Base-by-base conservation (phyloP, 768 basidiomycete species). In the Phlegmacium glaucopus region DNA sequence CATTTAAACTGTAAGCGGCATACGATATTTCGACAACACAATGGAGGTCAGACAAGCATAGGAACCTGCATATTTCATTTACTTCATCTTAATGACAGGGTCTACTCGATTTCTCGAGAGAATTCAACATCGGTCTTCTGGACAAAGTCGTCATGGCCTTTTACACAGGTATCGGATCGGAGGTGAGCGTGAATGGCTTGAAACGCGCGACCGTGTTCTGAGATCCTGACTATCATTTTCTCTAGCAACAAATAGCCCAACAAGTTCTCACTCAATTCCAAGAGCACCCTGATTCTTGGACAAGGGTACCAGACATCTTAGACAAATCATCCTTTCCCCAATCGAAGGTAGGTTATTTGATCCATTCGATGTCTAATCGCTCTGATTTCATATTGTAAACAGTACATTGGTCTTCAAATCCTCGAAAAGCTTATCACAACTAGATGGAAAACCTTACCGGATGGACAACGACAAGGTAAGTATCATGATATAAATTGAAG, bases 371-470 rank as follows among this genome's bases (percentile, higher is more conserved):
- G 4, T 34, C 4, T 15, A 27, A 17, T 9, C 22, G 44, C 22
- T 43, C 52, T 56, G 16, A 60, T 32, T 16, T 35, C 50, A 44
- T 38, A 27, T 26, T 52, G 29, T 53, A 30, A n/a, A 49, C 49
- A 97, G 94, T 98, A 91, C 68, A 93, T 99, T 63, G 95, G 92
- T 35, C 75, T 98, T 44, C 94, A 97, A 69, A 95, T 99, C 63
- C 75, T 99, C 29, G 96, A 98, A 70, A 97, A 87, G 70, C 76
- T 99, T 50, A 92, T 99, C 66, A 82, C 76, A 50, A 96, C 93
- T 36, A 78, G 93, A 56, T 99, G 96, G 96, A 94, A 93, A 72
- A 88, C 93, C 28, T 71, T 99, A 42, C 95, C 96, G 16, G 88
- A 92, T 44, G 91, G 89, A 15, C 94, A 99, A 63, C 78, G 94